These are phyloP conservation scores for Capsicum rhomboideum DNA, from an alignment of 257 asterid genomes.

Conservation along the genomic window DNA sequence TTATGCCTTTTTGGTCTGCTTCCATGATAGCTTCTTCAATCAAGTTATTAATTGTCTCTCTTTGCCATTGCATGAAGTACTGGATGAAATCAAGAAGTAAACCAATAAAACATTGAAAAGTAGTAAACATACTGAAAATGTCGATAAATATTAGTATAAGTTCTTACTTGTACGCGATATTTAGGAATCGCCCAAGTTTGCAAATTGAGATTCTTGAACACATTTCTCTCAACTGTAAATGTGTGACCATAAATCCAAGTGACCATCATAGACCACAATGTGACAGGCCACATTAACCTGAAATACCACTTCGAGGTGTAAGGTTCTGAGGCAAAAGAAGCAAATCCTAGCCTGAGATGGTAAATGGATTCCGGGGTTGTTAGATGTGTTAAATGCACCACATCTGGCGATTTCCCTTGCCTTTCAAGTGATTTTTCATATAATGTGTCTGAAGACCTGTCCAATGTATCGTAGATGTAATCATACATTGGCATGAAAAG, in stretches of 20 bases:
- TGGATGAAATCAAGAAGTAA: constrained; percentile 4
- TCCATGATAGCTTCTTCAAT: constrained; percentile 5
- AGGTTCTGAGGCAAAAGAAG: constrained; percentile 62
- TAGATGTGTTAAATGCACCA: constrained; percentile 68
- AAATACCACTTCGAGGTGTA: constrained; percentile 51
- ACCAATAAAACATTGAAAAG: too few relatives aligned
- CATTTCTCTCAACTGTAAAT: constrained; percentile 56
- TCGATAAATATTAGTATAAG: background rate
- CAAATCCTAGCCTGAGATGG: constrained; percentile 69
- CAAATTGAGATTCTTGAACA: constrained; percentile 47
- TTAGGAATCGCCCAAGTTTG: constrained; percentile 80
- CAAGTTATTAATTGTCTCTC: background rate
- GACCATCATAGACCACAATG: constrained; percentile 59
- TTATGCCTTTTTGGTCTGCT: constrained; percentile 41
- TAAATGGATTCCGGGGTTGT: constrained; percentile 73
- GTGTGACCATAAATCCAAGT: constrained; percentile 53
- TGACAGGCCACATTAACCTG: constrained; percentile 79
- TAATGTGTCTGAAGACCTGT: constrained; percentile 47
- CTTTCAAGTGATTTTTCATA: constrained; percentile 46
- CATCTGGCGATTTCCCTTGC: constrained; percentile 55
- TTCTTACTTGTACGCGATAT: constrained; percentile 52
- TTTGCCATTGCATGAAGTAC: constrained; percentile 5
- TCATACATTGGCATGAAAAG: constrained; percentile 94
- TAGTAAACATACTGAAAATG: background rate
- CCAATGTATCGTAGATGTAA: constrained; percentile 58